Evolutionary conservation across 352 stramenopile species (phyloP).

Genomic region (Globisporangium okanoganense): DNA sequence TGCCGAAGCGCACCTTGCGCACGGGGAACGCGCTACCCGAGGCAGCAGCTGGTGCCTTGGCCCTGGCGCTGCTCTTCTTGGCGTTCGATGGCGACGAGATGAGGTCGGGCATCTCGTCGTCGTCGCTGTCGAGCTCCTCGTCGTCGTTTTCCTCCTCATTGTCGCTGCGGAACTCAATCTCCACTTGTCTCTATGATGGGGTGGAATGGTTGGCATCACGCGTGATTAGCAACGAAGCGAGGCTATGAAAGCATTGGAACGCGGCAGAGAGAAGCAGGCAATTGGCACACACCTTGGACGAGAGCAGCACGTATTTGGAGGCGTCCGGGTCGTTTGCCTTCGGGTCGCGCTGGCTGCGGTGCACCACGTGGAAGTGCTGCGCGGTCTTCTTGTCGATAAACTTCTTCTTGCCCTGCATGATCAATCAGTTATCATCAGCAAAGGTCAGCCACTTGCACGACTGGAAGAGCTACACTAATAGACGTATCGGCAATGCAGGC

Average conservation of each 20-base stretch:
- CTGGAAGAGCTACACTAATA: background rate
- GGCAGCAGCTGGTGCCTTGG: background rate
- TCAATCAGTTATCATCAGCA: background rate
- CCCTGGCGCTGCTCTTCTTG: constrained; percentile 21
- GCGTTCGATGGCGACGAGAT: constrained; percentile 23
- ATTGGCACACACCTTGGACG: constrained; percentile 31
- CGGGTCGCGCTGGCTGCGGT: constrained; percentile 80
- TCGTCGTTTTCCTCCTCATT: constrained; percentile 35
- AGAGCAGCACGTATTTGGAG: constrained; percentile 83
- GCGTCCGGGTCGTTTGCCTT: constrained; percentile 75
- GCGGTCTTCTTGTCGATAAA: constrained; percentile 87
- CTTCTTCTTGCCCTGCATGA: constrained; percentile 59
- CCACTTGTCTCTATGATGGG: constrained; percentile 36
- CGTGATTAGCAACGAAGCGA: background rate
- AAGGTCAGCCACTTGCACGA: background rate
- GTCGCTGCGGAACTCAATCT: constrained; percentile 61
- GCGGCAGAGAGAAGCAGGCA: background rate
- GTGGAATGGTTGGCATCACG: too few relatives aligned
- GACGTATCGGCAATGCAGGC: background rate
- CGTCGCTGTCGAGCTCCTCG: constrained; percentile 34
- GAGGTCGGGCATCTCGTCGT: constrained; percentile 57
- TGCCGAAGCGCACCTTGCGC: constrained; percentile 64
- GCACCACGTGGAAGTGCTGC: constrained; percentile 86
- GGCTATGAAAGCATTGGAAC: background rate
- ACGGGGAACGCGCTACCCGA: constrained; percentile 35